Conservation (phyloP, 2,329 filamentous ascomycete genomes). For the Bisporella sp. region DNA sequence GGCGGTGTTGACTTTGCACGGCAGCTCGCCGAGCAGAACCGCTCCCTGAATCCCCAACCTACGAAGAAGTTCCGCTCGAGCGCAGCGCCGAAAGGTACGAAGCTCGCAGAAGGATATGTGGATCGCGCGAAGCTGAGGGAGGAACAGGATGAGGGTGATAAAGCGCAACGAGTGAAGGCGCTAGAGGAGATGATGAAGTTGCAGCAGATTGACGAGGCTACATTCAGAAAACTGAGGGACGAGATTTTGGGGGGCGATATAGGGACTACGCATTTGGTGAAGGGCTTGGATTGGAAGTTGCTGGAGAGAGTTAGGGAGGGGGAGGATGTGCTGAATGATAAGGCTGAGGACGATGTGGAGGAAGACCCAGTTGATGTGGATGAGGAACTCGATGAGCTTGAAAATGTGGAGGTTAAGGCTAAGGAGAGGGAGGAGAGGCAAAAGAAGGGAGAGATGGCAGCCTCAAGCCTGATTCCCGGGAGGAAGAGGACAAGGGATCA, state of each 20-base stretch:
- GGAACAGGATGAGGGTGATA: slow-evolving; percentile 42
- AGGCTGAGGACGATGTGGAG: slow-evolving; percentile 15
- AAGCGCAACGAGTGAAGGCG: slow-evolving; percentile 62
- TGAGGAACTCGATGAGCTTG: slow-evolving; percentile 56
- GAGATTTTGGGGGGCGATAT: slow-evolving; percentile 80
- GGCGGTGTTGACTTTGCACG: slow-evolving; percentile 67
- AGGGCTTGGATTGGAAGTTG: slow-evolving; percentile 82
- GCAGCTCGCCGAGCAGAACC: slow-evolving; percentile 67
- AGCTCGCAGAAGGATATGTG: slow-evolving; percentile 71
- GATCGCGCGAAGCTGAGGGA: slow-evolving; percentile 68
- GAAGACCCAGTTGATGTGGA: slow-evolving; percentile 46
- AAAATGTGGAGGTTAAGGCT: slow-evolving; percentile 46
- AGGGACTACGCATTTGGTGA: slow-evolving; percentile 77
- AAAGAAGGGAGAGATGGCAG: slow-evolving; percentile 56
- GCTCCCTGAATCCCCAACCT: slow-evolving; percentile 19
- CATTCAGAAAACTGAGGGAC: slow-evolving; percentile 66
- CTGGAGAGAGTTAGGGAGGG: slow-evolving; percentile 62
- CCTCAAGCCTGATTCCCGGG: slow-evolving; percentile 41
- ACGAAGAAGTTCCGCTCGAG: slow-evolving; percentile 71
- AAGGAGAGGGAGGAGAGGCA: slow-evolving; percentile 38
- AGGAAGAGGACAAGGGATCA: slow-evolving; percentile 60
- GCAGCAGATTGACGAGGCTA: slow-evolving; percentile 73
- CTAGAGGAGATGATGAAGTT: slow-evolving; percentile 77
- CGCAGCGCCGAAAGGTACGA: slow-evolving; percentile 75
- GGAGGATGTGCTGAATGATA: slow-evolving; percentile 33